A percentile compares a stretch with the other conserved stretches of the same genome.
Conservation (phyloP, 305 asterid species). For the Fraxinus baroniana region DNA sequence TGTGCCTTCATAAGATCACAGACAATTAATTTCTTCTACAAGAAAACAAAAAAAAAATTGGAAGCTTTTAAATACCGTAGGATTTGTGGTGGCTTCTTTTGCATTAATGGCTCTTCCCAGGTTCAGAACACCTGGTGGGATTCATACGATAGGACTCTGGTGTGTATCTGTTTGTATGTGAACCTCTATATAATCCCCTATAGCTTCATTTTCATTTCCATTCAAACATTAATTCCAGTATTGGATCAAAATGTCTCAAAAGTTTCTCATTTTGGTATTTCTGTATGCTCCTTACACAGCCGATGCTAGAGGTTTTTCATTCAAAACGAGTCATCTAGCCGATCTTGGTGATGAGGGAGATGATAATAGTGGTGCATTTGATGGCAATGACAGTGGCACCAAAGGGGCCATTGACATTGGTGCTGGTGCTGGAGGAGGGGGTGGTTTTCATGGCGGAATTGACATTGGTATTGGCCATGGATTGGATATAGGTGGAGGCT, state of each 20-base stretch:
- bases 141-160: no score
- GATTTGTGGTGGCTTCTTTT: no score
- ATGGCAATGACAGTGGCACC: not conserved
- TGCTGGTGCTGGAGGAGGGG: conserved; percentile 29
- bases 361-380: not conserved
- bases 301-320: conserved; percentile 22
- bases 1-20: no score
- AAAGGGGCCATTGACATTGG: conserved; percentile 21
- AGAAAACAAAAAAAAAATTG: no score
- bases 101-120: no score
- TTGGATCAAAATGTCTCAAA: conserved; percentile 10
- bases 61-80: no score
- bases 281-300: conserved; percentile 1
- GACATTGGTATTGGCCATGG: conserved; percentile 33
- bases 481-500: conserved; percentile 24
- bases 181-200: conserved; percentile 12
- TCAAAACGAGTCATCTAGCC: not conserved
- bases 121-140: no score
- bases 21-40: no score
- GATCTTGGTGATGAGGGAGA: conserved; percentile 12
- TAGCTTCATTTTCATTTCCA: not conserved
- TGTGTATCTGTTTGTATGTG: not conserved
- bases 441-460: conserved; percentile 32
- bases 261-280: conserved; percentile 16
- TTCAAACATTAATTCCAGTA: not conserved